Percentiles rank a stretch among this genome's conserved stretches.
These are phyloP conservation scores for Sporothrix globosa DNA, from an alignment of 2,329 filamentous ascomycete species.

Conservation along the genomic window DNA sequence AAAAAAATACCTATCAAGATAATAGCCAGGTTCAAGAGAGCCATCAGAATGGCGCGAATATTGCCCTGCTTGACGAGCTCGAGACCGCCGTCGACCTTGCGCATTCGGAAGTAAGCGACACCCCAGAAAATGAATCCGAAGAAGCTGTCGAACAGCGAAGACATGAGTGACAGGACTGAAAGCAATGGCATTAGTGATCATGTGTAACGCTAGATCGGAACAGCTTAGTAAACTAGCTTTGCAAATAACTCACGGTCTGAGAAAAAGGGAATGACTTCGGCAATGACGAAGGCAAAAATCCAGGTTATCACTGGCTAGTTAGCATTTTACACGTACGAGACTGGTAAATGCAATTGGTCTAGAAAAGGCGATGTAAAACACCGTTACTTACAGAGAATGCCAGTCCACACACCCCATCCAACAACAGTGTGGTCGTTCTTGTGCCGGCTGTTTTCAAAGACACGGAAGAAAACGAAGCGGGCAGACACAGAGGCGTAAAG, in stretches of 20 bases:
- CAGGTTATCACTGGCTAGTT: slow-evolving; percentile 62
- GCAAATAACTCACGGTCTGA: slow-evolving; percentile 60
- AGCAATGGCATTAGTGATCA: neutral
- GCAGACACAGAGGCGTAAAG: slow-evolving; percentile 88
- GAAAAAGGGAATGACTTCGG: slow-evolving; percentile 93
- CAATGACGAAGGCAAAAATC: slow-evolving; percentile 89
- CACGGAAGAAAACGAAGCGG: slow-evolving; percentile 87
- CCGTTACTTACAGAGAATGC: slow-evolving; percentile 62
- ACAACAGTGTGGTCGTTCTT: slow-evolving; percentile 77
- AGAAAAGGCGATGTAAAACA: neutral
- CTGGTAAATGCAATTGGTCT: no score
- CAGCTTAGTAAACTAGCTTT: neutral
- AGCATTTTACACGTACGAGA: neutral
- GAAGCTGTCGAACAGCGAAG: slow-evolving; percentile 89
- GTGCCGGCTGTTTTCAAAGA: slow-evolving; percentile 76
- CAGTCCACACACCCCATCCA: slow-evolving; percentile 79
- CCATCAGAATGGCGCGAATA: slow-evolving; percentile 55
- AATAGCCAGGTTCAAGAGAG: slow-evolving; percentile 71
- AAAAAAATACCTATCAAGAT: slow-evolving; percentile 80
- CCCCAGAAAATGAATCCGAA: slow-evolving; percentile 97
- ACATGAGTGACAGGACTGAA: slow-evolving; percentile 70
- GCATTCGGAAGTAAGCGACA: slow-evolving; percentile 77
- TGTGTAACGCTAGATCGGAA: slow-evolving; percentile 43
- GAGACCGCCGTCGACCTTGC: slow-evolving; percentile 63
- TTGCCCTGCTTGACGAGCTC: slow-evolving; percentile 58